Percentiles rank a stretch among this genome's conserved stretches.
phyloP scores from a whole-genome alignment of 2,329 filamentous ascomycete species.

The Claviceps paspali region DNA sequence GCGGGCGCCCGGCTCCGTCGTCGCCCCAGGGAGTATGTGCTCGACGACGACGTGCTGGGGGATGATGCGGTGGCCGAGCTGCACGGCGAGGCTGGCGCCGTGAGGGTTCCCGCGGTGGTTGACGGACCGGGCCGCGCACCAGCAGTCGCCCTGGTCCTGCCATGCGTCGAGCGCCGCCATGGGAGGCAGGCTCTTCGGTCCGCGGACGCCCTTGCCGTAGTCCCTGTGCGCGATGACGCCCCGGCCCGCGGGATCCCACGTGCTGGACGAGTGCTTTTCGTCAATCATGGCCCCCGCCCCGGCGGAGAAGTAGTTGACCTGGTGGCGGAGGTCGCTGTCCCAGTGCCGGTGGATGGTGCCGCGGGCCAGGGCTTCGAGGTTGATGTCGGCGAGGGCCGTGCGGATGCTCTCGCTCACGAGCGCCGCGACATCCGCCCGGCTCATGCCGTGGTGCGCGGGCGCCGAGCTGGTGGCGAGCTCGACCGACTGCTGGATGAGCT shows the following conservation, averaged over 20 bases:
- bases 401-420: constrained; percentile 27
- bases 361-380: constrained; percentile 30
- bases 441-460: constrained; percentile 16
- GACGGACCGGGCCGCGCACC: constrained; percentile 48
- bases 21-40: constrained; percentile 49
- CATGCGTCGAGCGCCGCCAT: constrained; percentile 49
- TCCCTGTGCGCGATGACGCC: constrained; percentile 7
- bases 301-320: constrained; percentile 59
- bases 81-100: constrained; percentile 50
- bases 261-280: constrained; percentile 41
- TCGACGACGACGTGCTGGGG: constrained; percentile 59
- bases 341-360: constrained; percentile 30
- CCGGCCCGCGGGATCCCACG: constrained; percentile 23
- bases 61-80: constrained; percentile 40
- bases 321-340: constrained; percentile 29
- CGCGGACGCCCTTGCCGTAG: constrained; percentile 9
- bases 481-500: constrained; percentile 18
- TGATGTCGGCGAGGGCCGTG: constrained; percentile 28
- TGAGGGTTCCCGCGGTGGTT: constrained; percentile 28
- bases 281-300: constrained; percentile 54
- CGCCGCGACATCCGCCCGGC: constrained; percentile 23
- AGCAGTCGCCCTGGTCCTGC: constrained; percentile 74
- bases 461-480: constrained; percentile 12
- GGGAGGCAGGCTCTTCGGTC: constrained; percentile 18
- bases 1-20: constrained; percentile 43